Percentiles rank a stretch among this genome's conserved stretches.
phyloP scores from a whole-genome alignment of 2,329 filamentous ascomycete genomes.

The Graphilbum sp. region DNA sequence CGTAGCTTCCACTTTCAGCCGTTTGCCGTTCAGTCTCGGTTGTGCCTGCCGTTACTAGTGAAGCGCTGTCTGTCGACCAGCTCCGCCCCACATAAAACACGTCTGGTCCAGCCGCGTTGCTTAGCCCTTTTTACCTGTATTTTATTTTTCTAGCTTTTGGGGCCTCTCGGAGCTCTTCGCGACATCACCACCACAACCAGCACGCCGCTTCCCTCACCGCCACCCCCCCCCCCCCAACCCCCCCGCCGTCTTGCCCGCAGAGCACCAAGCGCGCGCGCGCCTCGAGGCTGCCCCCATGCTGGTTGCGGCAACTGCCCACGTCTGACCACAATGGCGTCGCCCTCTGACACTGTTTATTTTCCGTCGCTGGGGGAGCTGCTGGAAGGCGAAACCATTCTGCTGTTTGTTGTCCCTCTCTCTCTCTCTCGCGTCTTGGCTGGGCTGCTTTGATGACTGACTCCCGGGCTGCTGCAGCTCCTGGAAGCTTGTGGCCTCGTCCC shows the following conservation, averaged over 20 bases:
- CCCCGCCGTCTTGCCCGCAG: background rate
- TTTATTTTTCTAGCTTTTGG: background rate
- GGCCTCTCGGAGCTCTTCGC: background rate
- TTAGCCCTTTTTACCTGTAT: background rate
- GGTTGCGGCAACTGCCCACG: background rate
- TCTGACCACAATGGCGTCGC: constrained; percentile 47
- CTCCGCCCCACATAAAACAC: background rate
- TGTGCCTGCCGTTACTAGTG: too few species aligned
- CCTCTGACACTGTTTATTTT: constrained; percentile 57
- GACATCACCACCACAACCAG: background rate
- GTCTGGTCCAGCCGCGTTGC: background rate
- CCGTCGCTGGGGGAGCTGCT: constrained; percentile 76
- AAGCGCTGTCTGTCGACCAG: too few species aligned
- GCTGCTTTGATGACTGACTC: constrained; percentile 4
- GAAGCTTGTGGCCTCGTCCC: constrained; percentile 40
- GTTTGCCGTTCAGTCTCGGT: too few species aligned
- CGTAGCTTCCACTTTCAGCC: too few species aligned
- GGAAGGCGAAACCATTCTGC: constrained; percentile 59
- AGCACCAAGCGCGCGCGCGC: background rate
- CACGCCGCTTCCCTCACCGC: background rate
- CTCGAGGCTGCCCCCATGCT: too few species aligned
- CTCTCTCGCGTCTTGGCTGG: constrained; percentile 2
- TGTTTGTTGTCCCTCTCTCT: constrained; percentile 41
- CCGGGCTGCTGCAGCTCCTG: constrained; percentile 32
- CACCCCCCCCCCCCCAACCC: background rate